Percentiles rank a stretch among this genome's conserved stretches.
phyloP scores from a whole-genome alignment of 495 filamentous ascomycete species.

The Tricharina praecox region DNA sequence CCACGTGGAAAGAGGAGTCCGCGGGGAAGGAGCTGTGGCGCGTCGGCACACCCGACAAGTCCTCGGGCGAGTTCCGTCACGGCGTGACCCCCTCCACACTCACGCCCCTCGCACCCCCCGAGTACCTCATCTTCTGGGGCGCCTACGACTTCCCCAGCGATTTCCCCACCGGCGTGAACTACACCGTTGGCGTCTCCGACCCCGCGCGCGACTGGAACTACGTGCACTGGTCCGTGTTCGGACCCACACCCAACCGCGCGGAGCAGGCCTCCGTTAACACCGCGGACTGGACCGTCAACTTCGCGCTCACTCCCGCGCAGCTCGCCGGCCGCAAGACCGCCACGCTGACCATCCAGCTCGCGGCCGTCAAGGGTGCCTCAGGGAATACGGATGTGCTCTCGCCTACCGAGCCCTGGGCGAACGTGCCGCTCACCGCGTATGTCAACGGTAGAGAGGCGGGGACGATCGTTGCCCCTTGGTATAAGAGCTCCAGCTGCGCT shows the following conservation, averaged over 20 bases:
- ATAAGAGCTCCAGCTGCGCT: conserved; percentile 35
- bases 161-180: conserved; percentile 37
- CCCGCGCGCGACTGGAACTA: conserved; percentile 36
- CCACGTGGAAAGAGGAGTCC: conserved; percentile 34
- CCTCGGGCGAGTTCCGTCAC: conserved; percentile 38
- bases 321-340: conserved; percentile 28
- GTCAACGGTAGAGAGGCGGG: conserved; percentile 30
- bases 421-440: conserved; percentile 31
- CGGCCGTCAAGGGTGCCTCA: conserved; percentile 39
- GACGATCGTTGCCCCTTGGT: conserved; percentile 25
- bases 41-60: conserved; percentile 39
- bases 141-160: conserved; percentile 38
- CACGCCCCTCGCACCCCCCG: conserved; percentile 33
- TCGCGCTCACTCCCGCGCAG: conserved; percentile 28
- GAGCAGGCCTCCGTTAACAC: conserved; percentile 28
- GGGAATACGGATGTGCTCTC: conserved; percentile 41
- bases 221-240: conserved; percentile 40
- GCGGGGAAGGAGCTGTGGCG: conserved; percentile 39
- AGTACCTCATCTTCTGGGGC: conserved; percentile 41
- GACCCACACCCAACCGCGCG: conserved; percentile 27
- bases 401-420: conserved; percentile 31
- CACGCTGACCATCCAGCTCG: conserved; percentile 40
- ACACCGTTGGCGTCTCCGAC: conserved; percentile 34
- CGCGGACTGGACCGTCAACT: conserved; percentile 40
- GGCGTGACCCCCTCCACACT: conserved; percentile 30